Conservation (phyloP, 805 yeast species). For the Ogataea pignaliae region DNA sequence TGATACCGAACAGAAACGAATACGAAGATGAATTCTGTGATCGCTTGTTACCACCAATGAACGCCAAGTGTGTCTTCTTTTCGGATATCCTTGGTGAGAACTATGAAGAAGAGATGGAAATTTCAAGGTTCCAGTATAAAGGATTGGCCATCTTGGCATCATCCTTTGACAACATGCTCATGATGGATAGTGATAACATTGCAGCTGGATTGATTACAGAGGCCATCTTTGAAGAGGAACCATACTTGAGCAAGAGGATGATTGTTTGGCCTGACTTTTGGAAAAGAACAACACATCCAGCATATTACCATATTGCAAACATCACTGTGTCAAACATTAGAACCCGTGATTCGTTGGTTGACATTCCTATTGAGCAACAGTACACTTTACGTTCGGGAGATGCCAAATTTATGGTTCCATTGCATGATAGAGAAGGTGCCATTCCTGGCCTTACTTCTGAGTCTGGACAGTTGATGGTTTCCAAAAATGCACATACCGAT, state of each 20-base stretch:
- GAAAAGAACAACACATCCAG: constrained; percentile 61
- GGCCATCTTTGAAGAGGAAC: constrained; percentile 39
- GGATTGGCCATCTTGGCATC: constrained; percentile 39
- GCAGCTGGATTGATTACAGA: constrained; percentile 52
- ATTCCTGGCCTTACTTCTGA: constrained; percentile 62
- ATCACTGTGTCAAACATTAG: constrained; percentile 32
- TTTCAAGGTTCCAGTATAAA: constrained; percentile 32
- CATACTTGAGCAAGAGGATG: constrained; percentile 42
- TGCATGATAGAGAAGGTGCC: constrained; percentile 56
- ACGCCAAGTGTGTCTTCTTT: constrained; percentile 38
- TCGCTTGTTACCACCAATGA: constrained; percentile 32
- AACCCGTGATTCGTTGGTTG: constrained; percentile 31
- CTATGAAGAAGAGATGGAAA: constrained; percentile 18
- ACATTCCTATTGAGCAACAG: constrained; percentile 17
- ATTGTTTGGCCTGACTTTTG: constrained; percentile 67
- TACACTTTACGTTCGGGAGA: constrained; percentile 14
- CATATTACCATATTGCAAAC: constrained; percentile 51
- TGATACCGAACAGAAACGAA: constrained; percentile 34
- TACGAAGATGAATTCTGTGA: constrained; percentile 38
- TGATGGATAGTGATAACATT: constrained; percentile 43
- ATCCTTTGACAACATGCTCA: constrained; percentile 42
- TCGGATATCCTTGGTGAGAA: constrained; percentile 34
- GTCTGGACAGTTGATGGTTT: constrained; percentile 59
- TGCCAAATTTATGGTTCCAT: constrained; percentile 33
- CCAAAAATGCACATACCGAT: constrained; percentile 50